Conservation (phyloP, 2,329 filamentous ascomycete species). For the Trichophyton simii region DNA sequence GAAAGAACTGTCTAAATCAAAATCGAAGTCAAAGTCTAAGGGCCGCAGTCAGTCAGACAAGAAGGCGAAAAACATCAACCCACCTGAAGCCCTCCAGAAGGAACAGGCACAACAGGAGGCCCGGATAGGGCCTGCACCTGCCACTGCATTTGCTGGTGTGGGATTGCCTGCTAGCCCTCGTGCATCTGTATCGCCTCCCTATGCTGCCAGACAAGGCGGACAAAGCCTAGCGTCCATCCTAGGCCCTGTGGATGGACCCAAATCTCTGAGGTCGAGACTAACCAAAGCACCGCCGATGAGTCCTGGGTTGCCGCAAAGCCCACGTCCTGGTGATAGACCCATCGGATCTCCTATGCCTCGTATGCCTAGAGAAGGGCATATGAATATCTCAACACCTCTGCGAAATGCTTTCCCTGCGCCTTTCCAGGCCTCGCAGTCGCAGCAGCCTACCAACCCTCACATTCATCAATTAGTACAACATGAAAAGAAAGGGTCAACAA, state of each 20-base stretch:
- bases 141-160: conserved; percentile 25
- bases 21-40: background rate
- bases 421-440: conserved; percentile 54
- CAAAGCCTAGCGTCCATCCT: conserved; percentile 24
- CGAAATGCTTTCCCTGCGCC: conserved; percentile 50
- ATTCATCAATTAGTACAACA: background rate
- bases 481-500: conserved; percentile 19
- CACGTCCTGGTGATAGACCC: conserved; percentile 48
- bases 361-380: conserved; percentile 39
- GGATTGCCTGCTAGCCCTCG: conserved; percentile 11
- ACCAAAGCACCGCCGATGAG: conserved; percentile 41
- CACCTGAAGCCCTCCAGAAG: conserved; percentile 24
- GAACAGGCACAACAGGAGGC: conserved; percentile 14
- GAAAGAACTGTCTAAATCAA: conserved; percentile 40
- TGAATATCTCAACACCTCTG: conserved; percentile 49
- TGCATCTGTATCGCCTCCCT: conserved; percentile 19
- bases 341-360: conserved; percentile 48
- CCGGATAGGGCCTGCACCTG: background rate
- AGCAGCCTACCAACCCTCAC: conserved; percentile 34
- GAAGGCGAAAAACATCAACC: conserved; percentile 45
- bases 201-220: conserved; percentile 13
- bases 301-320: conserved; percentile 52
- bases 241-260: conserved; percentile 14
- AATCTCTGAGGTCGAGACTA: conserved; percentile 16
- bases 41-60: conserved; percentile 59